Conservation (phyloP, 2,329 filamentous ascomycete species). For the Apiospora koreana region DNA sequence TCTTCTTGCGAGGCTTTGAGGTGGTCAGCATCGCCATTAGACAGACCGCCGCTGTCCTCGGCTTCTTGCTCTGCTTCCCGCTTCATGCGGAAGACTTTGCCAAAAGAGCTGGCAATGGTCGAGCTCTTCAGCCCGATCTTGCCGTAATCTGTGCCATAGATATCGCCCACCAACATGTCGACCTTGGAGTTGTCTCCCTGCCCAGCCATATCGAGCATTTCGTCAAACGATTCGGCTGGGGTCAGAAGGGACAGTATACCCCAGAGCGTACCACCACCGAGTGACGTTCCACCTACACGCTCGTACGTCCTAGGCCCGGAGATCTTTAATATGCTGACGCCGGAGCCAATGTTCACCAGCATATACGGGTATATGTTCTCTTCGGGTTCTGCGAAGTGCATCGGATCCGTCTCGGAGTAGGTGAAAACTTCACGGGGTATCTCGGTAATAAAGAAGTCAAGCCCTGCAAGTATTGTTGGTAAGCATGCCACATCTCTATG, state of each 20-base stretch:
- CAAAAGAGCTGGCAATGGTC: slow-evolving; percentile 94
- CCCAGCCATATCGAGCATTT: slow-evolving; percentile 92
- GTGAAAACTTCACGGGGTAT: slow-evolving; percentile 97
- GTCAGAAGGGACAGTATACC: slow-evolving; percentile 89
- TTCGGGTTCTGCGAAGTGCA: slow-evolving; percentile 82
- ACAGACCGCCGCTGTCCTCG: slow-evolving; percentile 67
- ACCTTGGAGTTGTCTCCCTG: slow-evolving; percentile 89
- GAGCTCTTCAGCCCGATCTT: slow-evolving; percentile 96
- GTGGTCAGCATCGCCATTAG: slow-evolving; percentile 49
- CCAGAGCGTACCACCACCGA: slow-evolving; percentile 98
- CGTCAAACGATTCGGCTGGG: slow-evolving; percentile 92
- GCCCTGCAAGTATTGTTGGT: slow-evolving; percentile 51
- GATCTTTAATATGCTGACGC: slow-evolving; percentile 96
- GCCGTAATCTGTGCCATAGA: slow-evolving; percentile 93
- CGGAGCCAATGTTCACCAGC: slow-evolving; percentile 96
- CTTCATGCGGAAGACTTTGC: slow-evolving; percentile 95
- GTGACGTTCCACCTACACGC: slow-evolving; percentile 90
- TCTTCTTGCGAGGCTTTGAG: slow-evolving; percentile 14
- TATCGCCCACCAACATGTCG: slow-evolving; percentile 96
- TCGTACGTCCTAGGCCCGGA: slow-evolving; percentile 84
- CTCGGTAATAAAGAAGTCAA: slow-evolving; percentile 98
- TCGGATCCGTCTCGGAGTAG: slow-evolving; percentile 86
- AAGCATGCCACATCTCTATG: neutral
- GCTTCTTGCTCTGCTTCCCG: slow-evolving; percentile 76
- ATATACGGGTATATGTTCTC: slow-evolving; percentile 91